These are phyloP conservation scores for Hemisphaericaspora lyxosophila DNA, from an alignment of 1,139 yeast species.

Conservation along the genomic window DNA sequence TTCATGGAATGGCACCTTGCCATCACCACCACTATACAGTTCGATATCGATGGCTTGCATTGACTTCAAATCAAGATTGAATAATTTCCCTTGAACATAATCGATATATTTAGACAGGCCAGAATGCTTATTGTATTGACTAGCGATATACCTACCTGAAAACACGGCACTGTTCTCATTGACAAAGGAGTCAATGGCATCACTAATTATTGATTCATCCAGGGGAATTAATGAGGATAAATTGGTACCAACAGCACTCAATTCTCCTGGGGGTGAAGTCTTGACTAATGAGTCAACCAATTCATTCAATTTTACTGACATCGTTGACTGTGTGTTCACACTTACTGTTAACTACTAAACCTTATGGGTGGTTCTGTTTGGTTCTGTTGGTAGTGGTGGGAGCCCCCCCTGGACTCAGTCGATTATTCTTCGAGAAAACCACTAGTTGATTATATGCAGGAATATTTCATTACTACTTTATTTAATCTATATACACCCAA, in stretches of 20 bases:
- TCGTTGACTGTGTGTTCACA: conserved; percentile 5
- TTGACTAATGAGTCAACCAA: conserved; percentile 35
- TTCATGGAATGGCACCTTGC: conserved; percentile 31
- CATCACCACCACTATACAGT: conserved; percentile 21
- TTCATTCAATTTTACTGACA: conserved; percentile 25
- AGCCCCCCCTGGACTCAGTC: no score
- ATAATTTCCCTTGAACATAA: conserved; percentile 43
- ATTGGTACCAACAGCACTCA: conserved; percentile 29
- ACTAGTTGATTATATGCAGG: neutral
- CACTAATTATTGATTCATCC: conserved; percentile 25
- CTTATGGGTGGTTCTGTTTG: no score
- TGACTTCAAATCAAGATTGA: conserved; percentile 59
- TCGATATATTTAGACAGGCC: conserved; percentile 41
- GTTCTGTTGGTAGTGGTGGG: no score
- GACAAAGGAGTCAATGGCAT: conserved; percentile 31
- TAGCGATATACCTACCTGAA: conserved; percentile 33
- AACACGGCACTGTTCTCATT: conserved; percentile 32
- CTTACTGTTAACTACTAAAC: no score
- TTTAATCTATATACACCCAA: neutral
- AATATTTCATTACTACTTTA: neutral
- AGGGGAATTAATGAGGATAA: conserved; percentile 21
- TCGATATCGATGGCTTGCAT: conserved; percentile 54
- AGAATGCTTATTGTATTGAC: conserved; percentile 32
- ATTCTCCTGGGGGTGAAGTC: conserved; percentile 46
- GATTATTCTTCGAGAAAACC: no score